These are phyloP conservation scores for Vitis amurensis DNA, from an alignment of 164 flowering plant genomes.

Conservation along the genomic window DNA sequence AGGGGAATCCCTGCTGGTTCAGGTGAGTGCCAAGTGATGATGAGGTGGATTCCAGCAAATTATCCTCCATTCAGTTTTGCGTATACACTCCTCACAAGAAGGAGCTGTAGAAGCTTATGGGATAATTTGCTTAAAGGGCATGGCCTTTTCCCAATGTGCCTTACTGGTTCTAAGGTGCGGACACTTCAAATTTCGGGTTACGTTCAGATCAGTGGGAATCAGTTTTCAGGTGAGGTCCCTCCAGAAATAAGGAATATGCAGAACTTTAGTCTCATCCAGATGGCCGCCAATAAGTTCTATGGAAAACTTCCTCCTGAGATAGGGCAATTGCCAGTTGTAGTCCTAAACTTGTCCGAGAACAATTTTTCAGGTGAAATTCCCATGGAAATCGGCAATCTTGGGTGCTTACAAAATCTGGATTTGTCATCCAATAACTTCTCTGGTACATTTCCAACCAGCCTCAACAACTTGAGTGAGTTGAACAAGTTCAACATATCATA, in stretches of 20 bases:
- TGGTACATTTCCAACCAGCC: conserved; percentile 60
- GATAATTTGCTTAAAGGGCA: conserved; percentile 60
- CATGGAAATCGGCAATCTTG: conserved; percentile 42
- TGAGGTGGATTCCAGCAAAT: conserved; percentile 86
- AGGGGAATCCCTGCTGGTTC: conserved; percentile 47
- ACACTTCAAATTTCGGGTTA: conserved; percentile 63
- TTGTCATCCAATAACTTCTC: conserved; percentile 85
- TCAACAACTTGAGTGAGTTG: conserved; percentile 54
- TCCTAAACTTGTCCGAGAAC: conserved; percentile 64
- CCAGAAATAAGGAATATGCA: conserved; percentile 55
- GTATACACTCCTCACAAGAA: conserved; percentile 60
- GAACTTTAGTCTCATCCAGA: conserved; percentile 66
- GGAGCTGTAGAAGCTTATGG: conserved; percentile 72
- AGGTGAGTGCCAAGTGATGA: conserved; percentile 78
- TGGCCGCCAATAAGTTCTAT: conserved; percentile 51
- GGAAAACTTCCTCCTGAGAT: conserved; percentile 62
- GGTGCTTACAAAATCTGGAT: conserved; percentile 77
- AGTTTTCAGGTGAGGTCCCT: conserved; percentile 64
- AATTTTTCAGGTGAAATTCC: conserved; percentile 70
- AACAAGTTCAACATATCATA: conserved; percentile 84
- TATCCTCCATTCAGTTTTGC: conserved; percentile 89
- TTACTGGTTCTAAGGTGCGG: conserved; percentile 32
- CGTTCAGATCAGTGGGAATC: conserved; percentile 72
- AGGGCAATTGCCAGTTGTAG: conserved; percentile 49
- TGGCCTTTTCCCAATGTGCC: conserved; percentile 67